phyloP scores from a whole-genome alignment of 2,329 filamentous ascomycete genomes.

The Aureobasidium pullulans region DNA sequence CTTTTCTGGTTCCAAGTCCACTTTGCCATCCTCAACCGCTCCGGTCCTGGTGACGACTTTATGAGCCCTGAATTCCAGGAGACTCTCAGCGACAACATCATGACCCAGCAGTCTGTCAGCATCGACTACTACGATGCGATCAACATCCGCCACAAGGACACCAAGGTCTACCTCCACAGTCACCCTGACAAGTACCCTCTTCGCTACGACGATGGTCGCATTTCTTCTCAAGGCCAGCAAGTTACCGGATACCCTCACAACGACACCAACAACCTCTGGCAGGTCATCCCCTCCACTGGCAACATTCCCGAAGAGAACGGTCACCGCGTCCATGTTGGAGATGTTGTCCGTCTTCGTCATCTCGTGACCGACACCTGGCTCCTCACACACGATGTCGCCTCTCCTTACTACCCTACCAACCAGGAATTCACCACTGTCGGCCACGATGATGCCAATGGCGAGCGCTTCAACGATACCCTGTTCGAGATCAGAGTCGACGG shows the following conservation, averaged over 20 bases:
- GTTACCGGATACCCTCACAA: slow-evolving; percentile 97
- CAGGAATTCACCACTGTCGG: slow-evolving; percentile 91
- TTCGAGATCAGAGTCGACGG: slow-evolving; percentile 90
- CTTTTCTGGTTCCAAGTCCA: slow-evolving; percentile 99
- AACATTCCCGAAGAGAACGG: slow-evolving; percentile 47
- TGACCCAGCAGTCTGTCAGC: slow-evolving; percentile 77
- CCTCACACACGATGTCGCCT: slow-evolving; percentile 92
- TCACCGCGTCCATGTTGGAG: slow-evolving; percentile 69
- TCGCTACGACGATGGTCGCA: slow-evolving; percentile 92
- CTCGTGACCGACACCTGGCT: slow-evolving; percentile 78
- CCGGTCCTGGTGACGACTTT: slow-evolving; percentile 94
- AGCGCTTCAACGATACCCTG: slow-evolving; percentile 77
- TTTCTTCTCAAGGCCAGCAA: slow-evolving; percentile 94
- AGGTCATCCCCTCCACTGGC: slow-evolving; percentile 65
- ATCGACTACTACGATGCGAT: slow-evolving; percentile 89
- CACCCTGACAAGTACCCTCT: slow-evolving; percentile 84
- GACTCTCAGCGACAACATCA: slow-evolving; percentile 87
- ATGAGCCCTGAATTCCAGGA: slow-evolving; percentile 99
- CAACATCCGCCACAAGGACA: slow-evolving; percentile 91
- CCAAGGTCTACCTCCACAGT: slow-evolving; percentile 91
- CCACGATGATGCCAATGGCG: slow-evolving; percentile 62
- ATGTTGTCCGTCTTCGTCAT: slow-evolving; percentile 80
- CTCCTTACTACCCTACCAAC: slow-evolving; percentile 92
- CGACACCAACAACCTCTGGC: slow-evolving; percentile 98
- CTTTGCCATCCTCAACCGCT: slow-evolving; percentile 79